Percentiles rank a stretch among this genome's conserved stretches.
Evolutionary conservation across 257 asterid species (phyloP).

Genomic region (Plantago ovata): DNA sequence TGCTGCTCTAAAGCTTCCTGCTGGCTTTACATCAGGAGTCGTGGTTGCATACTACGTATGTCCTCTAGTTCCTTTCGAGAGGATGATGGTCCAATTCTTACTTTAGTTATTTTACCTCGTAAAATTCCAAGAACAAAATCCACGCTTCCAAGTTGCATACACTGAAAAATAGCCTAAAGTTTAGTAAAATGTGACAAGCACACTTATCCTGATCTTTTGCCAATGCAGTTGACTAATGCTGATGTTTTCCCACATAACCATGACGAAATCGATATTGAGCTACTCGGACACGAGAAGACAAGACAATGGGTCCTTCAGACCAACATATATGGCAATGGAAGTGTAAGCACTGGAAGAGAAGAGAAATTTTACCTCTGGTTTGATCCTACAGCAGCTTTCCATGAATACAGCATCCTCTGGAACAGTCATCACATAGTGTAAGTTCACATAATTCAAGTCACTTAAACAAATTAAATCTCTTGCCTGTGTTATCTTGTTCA

Average conservation of each 20-base stretch:
- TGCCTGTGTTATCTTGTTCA: background rate
- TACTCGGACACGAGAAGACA: constrained; percentile 79
- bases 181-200: background rate
- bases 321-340: constrained; percentile 80
- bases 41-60: constrained; percentile 84
- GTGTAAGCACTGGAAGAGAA: constrained; percentile 73
- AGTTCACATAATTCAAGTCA: background rate
- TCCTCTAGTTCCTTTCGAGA: background rate
- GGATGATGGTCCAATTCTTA: too few species aligned
- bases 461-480: background rate
- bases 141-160: too few species aligned
- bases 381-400: constrained; percentile 66
- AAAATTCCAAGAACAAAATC: background rate
- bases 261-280: constrained; percentile 73
- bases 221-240: constrained; percentile 53
- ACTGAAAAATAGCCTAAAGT: background rate
- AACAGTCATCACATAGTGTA: constrained; percentile 80
- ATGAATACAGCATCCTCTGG: constrained; percentile 79
- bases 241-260: constrained; percentile 69
- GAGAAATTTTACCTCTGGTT: constrained; percentile 90
- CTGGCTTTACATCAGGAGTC: constrained; percentile 82
- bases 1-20: constrained; percentile 76
- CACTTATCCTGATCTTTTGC: background rate
- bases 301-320: constrained; percentile 82
- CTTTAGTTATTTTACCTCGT: too few species aligned